Base-by-base conservation (phyloP, 106 monocot genomes). In the Acorus calamus region DNA sequence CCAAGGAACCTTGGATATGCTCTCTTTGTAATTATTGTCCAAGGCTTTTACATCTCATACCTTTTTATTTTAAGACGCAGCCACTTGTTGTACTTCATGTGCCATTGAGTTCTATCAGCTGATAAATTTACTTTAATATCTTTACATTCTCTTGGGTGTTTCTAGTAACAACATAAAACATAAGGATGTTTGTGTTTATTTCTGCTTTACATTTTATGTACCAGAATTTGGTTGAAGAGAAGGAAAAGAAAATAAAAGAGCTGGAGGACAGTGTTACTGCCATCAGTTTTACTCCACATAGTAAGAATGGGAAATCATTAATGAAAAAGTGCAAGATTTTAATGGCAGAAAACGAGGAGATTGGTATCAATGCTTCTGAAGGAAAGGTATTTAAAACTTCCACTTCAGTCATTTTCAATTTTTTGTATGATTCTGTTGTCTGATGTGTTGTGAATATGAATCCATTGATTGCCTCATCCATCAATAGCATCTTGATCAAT, bases 311-410 rank as follows among this genome's bases (percentile, higher is more conserved):
- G 4, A 84, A 96, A 74, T 85, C 83, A 85, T 72, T 96, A 67
- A 88, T 96, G 96, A 82, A 90, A 12, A 96, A 96, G 74, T 96
- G 96, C 69, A 84, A 87, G 68, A 91, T 85, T 10, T 77, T 96
- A 58, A 90, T 87, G 64, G 87, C 84, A 62, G 96, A 96, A 76
- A 96, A 96, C 77, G 91, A 96, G 73, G 96, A 96, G 76, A 91
- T 96, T 70, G 96, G 91, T 42, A 80, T 87, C 49, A 78, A 91
- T 63, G 90, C 96, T 49, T 88, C 87, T 52, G 96, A 96, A 79
- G 96, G 96, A 72, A 96, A 96, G 81, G 94, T 86, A 28, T 28
- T 28, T 28, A 28, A 28, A 28, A 28, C 28, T 28, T 28, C 28
- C 28, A 28, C 28, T 28, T 28, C 28, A 28, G 28, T 28, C 28